Percentiles rank a stretch among this genome's conserved stretches.
These are phyloP conservation scores for Carpinus viminea DNA, from an alignment of 306 rosid species.

Conservation along the genomic window DNA sequence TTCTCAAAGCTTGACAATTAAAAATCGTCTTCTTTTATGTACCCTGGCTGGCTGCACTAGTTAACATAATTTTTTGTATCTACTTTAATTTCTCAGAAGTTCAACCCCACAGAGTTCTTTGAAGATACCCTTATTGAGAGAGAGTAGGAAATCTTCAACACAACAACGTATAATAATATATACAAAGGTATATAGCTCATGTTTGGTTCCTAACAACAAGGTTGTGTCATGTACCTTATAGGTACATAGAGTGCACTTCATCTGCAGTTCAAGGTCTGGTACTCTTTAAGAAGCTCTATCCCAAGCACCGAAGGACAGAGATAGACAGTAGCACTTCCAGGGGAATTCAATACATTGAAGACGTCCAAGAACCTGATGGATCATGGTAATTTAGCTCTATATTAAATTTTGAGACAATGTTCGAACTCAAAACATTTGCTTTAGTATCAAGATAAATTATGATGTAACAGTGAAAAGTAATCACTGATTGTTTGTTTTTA, in stretches of 20 bases:
- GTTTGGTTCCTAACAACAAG: background rate
- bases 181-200: background rate
- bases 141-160: constrained; percentile 42
- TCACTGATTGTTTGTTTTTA: too few species aligned
- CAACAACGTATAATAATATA: background rate
- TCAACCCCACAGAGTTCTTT: constrained; percentile 61
- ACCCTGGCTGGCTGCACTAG: too few species aligned
- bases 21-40: background rate
- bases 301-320: constrained; percentile 54
- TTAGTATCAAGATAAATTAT: too few species aligned
- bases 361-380: constrained; percentile 62
- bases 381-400: constrained; percentile 42
- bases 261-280: constrained; percentile 53
- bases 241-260: constrained; percentile 66
- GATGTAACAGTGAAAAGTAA: too few species aligned
- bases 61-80: too few species aligned
- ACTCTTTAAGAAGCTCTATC: constrained; percentile 60
- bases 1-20: background rate
- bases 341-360: constrained; percentile 46
- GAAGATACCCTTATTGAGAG: constrained; percentile 53
- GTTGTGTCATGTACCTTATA: constrained; percentile 10
- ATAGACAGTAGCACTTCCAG: constrained; percentile 46
- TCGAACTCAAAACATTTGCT: too few species aligned
- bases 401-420: too few species aligned
- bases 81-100: constrained; percentile 43